Base-by-base conservation (phyloP, 1,139 yeast genomes). In the Nakaseomyces sp. region DNA sequence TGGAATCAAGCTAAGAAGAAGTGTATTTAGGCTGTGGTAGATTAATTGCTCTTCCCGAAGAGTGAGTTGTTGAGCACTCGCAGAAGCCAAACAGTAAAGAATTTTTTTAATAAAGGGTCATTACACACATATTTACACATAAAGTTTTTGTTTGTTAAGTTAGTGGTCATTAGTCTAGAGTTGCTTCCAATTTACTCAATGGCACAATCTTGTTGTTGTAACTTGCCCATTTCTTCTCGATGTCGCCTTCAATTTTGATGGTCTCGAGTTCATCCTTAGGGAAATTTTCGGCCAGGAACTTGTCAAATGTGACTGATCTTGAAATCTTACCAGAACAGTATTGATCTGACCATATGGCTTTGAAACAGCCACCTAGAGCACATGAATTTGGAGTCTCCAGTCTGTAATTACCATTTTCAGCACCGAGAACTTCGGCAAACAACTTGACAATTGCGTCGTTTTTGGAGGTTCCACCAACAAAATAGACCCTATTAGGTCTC, bases 281-380 rank as follows among this genome's bases (percentile, higher is more conserved):
- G 54, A 75, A 76, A 32, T 63, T 68, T 50, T 67, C 67, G 41
- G 63, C 67, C 45, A 79, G 55, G 57, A 72, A 72, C 13, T 66
- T 54, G 26, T 61, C 68, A 50, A 64, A 68, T 4, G 62, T 55
- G 17, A 40, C 45, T 4, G 26, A 20, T 3, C 47, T 36, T 41
- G 45, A 6, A n/a, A 31, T 52, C 26, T 37, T 45, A 4, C 45
- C 42, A 9, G 45, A 30, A 6, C 43, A 41, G 43, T 56, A 46
- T 19, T 47, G 49, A 58, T 68, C 60, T 44, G 81, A 73, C 85
- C 94, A 87, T 43, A 82, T 71, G 1, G 96, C 94, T 60, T 85
- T 83, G 64, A 75, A 84, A 36, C 95, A 94, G 4, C 96, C 95
- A n/a, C 96, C 96, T 41, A 85, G 67, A 1, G 96, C 96, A 71